These are phyloP conservation scores for Fusarium tricinctum DNA, from an alignment of 2,329 filamentous ascomycete species.

Conservation along the genomic window DNA sequence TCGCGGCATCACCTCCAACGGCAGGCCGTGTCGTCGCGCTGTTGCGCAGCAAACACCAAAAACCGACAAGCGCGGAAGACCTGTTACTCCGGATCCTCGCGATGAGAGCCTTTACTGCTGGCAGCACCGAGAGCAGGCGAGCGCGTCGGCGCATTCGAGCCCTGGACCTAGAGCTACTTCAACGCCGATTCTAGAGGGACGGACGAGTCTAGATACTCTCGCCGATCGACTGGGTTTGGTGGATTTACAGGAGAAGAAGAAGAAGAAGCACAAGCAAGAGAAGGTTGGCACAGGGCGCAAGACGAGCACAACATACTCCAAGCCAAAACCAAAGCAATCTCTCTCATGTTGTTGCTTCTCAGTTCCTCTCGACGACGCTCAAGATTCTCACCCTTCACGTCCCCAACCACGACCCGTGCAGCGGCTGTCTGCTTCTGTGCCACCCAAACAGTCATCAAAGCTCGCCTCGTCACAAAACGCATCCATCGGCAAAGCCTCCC, in stretches of 20 bases:
- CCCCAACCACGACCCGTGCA: constrained; percentile 65
- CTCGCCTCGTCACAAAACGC: constrained; percentile 37
- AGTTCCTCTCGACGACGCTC: constrained; percentile 61
- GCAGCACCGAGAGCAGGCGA: constrained; percentile 93
- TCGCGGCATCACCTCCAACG: constrained; percentile 84
- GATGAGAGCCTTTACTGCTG: constrained; percentile 85
- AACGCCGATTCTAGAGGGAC: constrained; percentile 70
- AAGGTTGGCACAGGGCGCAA: constrained; percentile 45
- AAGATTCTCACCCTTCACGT: constrained; percentile 57
- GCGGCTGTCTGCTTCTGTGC: constrained; percentile 44
- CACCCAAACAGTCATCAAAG: constrained; percentile 34
- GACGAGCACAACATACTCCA: constrained; percentile 34
- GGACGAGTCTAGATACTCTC: constrained; percentile 88
- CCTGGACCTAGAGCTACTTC: constrained; percentile 59
- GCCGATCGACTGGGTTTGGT: constrained; percentile 82
- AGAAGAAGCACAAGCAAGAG: constrained; percentile 36
- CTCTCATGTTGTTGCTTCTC: constrained; percentile 66
- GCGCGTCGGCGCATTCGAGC: constrained; percentile 61
- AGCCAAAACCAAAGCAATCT: constrained; percentile 48
- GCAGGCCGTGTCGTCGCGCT: constrained; percentile 84
- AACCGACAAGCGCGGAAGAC: constrained; percentile 41
- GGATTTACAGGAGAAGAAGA: constrained; percentile 67
- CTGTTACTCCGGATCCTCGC: constrained; percentile 61
- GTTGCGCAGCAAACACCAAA: constrained; percentile 60
- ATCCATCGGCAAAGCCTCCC: constrained; percentile 51